Percentiles rank a stretch among this genome's conserved stretches.
phyloP scores from a whole-genome alignment of 768 basidiomycete species.

The Crassisporium funariophilum region DNA sequence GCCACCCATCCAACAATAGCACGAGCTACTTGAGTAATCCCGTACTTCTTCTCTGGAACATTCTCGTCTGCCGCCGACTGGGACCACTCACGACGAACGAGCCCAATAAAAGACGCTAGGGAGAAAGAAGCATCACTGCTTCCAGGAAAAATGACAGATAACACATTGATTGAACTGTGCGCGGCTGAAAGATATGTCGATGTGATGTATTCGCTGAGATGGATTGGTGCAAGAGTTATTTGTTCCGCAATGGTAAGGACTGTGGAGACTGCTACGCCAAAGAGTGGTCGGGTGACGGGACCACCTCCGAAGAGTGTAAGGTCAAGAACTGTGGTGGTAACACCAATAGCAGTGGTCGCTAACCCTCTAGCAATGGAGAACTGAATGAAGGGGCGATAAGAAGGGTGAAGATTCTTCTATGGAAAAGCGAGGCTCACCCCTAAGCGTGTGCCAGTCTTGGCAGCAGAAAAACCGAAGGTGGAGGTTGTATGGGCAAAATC shows the following conservation, averaged over 20 bases:
- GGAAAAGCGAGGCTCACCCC: slow-evolving; percentile 50
- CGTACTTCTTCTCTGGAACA: slow-evolving; percentile 61
- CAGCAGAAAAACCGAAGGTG: slow-evolving; percentile 67
- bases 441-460: slow-evolving; percentile 66
- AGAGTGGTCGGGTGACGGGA: slow-evolving; percentile 56
- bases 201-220: slow-evolving; percentile 75
- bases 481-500: slow-evolving; percentile 67
- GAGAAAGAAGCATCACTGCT: slow-evolving; percentile 83
- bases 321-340: slow-evolving; percentile 64
- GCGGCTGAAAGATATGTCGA: slow-evolving; percentile 75
- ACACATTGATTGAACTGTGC: slow-evolving; percentile 72
- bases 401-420: neutral
- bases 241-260: slow-evolving; percentile 70
- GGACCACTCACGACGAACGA: slow-evolving; percentile 79
- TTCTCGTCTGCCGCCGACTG: slow-evolving; percentile 43
- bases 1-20: slow-evolving; percentile 82
- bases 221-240: slow-evolving; percentile 73
- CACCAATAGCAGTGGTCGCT: slow-evolving; percentile 56
- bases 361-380: slow-evolving; percentile 70
- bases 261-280: slow-evolving; percentile 60
- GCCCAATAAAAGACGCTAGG: slow-evolving; percentile 73
- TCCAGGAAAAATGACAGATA: slow-evolving; percentile 72
- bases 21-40: slow-evolving; percentile 64
- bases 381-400: slow-evolving; percentile 33
- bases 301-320: slow-evolving; percentile 65